phyloP scores from a whole-genome alignment of 208 protist genomes.

The Porcisia hertigi region DNA sequence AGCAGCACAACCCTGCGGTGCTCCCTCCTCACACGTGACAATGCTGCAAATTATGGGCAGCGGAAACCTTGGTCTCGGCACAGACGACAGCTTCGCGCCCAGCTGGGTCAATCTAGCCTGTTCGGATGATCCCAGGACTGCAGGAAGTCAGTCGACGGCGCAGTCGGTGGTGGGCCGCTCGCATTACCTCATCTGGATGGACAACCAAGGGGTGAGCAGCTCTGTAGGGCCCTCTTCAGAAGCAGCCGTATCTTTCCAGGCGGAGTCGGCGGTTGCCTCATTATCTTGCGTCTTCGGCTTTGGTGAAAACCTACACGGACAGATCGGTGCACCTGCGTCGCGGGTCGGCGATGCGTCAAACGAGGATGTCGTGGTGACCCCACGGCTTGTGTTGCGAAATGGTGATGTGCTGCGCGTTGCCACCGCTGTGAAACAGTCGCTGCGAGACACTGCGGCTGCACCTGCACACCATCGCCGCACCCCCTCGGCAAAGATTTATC shows the following conservation, averaged over 20 bases:
- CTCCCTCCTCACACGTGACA: constrained; percentile 4
- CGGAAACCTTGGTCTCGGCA: constrained; percentile 61
- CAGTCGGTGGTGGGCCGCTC: constrained; percentile 44
- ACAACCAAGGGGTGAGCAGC: neutral
- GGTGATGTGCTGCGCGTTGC: constrained; percentile 41
- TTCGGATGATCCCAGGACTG: neutral
- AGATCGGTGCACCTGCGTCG: constrained; percentile 41
- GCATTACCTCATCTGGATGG: constrained; percentile 56
- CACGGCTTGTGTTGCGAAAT: constrained; percentile 28
- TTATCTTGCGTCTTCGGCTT: constrained; percentile 57
- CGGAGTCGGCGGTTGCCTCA: neutral
- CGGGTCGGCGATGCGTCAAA: neutral
- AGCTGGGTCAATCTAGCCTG: constrained; percentile 24
- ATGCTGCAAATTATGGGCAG: constrained; percentile 45
- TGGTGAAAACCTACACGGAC: constrained; percentile 81
- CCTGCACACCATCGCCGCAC: neutral
- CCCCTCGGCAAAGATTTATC: neutral
- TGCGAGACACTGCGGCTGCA: constrained; percentile 5
- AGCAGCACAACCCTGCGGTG: neutral
- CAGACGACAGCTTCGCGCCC: constrained; percentile 39
- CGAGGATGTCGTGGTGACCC: constrained; percentile 15
- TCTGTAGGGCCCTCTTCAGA: neutral
- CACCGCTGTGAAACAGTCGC: constrained; percentile 1
- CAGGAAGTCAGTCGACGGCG: constrained; percentile 8
- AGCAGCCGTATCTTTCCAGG: neutral